Evolutionary conservation across 257 asterid species (phyloP), one percentile per base, ranked within the genome.

Genomic region (Thymus quinquecostatus): DNA sequence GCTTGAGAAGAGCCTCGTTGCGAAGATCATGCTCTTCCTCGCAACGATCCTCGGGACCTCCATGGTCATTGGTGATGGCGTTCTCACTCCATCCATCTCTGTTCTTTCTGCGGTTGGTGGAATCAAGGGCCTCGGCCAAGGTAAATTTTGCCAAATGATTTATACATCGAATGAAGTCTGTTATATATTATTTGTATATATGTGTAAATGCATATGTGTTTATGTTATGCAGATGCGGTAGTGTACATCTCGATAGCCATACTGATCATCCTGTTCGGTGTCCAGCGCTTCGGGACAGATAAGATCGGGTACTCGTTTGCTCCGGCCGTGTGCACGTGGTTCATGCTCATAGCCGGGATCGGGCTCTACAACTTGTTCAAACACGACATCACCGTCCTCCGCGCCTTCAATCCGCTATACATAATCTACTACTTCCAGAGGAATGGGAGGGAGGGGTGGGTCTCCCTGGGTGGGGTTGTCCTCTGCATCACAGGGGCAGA

Each of bases 31-130:
- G 28, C 86, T 91, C 5, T 83, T 91, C 38, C 83, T 87, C 4
- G 81, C 76, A 27, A 69, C 97, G 32, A 86, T 89, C 53, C 87
- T 91, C 3, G 96, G 97, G 40, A 91, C 96, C 21, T 86, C 96
- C 2, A 89, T 91, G 96, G 97, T 89, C 13, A 91, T 91, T 12
- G 97, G 97, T 0, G 97, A 90, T 49, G 95, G 96, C 3, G 86
- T 91, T 60, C 85, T 91, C 3, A 91, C 97, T 30, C 97, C 97
- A 6, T 84, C 86, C 76, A 91, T 91, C 62, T 91, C 97, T 85
- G 95, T 90, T 67, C 85, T 90, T 41, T 90, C 96, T 0, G 95
- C 95, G 0, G 95, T 90, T 7, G 67, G 87, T 73, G 96, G 96
- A 68, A 83, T 90, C 81, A 84, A 83, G 56, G 48, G 71, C 6